A percentile compares a stretch with the other conserved stretches of the same genome.
Conservation (phyloP, 495 filamentous ascomycete genomes). For the Penicillium egyptiacum region DNA sequence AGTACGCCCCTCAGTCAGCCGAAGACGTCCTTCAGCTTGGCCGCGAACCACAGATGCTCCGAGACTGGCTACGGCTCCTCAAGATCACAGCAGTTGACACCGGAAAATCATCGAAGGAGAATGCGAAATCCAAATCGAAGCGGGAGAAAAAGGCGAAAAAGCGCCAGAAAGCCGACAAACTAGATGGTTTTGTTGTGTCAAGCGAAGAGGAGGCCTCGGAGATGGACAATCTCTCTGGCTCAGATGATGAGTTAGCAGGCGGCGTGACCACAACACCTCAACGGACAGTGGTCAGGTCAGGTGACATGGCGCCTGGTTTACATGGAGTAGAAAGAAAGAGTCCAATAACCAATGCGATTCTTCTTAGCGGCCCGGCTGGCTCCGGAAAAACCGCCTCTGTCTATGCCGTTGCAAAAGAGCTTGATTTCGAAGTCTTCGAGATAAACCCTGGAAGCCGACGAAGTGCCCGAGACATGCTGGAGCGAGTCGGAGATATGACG, state of each 20-base stretch:
- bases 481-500: slow-evolving; percentile 95
- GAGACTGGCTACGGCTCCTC: slow-evolving; percentile 79
- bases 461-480: slow-evolving; percentile 85
- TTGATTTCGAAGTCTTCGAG: slow-evolving; percentile 94
- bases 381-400: slow-evolving; percentile 93
- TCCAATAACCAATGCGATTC: slow-evolving; percentile 57
- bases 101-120: slow-evolving; percentile 47
- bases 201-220: slow-evolving; percentile 79
- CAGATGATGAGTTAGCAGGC: slow-evolving; percentile 54
- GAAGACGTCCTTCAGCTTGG: slow-evolving; percentile 76
- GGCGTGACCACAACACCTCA: slow-evolving; percentile 42
- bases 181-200: slow-evolving; percentile 83
- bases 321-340: slow-evolving; percentile 48
- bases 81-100: slow-evolving; percentile 72
- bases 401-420: slow-evolving; percentile 92
- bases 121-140: slow-evolving; percentile 45
- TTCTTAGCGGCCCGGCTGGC: slow-evolving; percentile 87
- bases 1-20: slow-evolving; percentile 75
- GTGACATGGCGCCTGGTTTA: slow-evolving; percentile 43
- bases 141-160: slow-evolving; percentile 58
- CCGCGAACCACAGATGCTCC: slow-evolving; percentile 66
- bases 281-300: slow-evolving; percentile 65
- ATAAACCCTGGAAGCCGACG: slow-evolving; percentile 81
- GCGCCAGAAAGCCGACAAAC: slow-evolving; percentile 63
- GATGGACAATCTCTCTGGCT: slow-evolving; percentile 69